Conservation (phyloP, 2,329 filamentous ascomycete species). For the Exserohilum rostratum region DNA sequence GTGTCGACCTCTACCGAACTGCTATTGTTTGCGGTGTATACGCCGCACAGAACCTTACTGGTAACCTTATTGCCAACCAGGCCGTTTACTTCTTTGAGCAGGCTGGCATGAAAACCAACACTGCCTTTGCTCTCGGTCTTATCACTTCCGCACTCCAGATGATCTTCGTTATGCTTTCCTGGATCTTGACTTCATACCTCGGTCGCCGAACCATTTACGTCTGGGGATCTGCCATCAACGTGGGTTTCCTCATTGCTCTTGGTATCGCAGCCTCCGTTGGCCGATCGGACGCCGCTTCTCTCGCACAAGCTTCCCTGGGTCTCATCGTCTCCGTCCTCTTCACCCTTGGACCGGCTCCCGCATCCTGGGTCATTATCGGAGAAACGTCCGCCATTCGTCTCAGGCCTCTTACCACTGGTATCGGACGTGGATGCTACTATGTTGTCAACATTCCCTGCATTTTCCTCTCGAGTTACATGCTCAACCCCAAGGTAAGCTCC, state of each 20-base stretch:
- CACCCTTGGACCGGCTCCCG: constrained; percentile 66
- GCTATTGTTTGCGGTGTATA: constrained; percentile 64
- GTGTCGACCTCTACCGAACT: constrained; percentile 61
- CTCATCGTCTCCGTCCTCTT: constrained; percentile 71
- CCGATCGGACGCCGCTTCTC: constrained; percentile 48
- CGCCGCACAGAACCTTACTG: constrained; percentile 65
- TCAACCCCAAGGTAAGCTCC: constrained; percentile 58
- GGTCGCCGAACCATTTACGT: constrained; percentile 70
- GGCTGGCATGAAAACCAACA: constrained; percentile 63
- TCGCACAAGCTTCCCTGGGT: constrained; percentile 67
- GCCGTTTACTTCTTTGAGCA: constrained; percentile 67
- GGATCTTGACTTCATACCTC: constrained; percentile 68
- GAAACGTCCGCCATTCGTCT: constrained; percentile 71
- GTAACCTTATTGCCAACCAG: constrained; percentile 68
- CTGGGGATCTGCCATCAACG: constrained; percentile 63
- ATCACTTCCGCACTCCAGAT: constrained; percentile 68
- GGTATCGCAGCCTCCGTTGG: constrained; percentile 64
- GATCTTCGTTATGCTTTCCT: constrained; percentile 70
- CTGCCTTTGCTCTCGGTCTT: constrained; percentile 66
- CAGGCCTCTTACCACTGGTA: constrained; percentile 67
- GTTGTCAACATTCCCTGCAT: constrained; percentile 70
- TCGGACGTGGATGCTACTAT: constrained; percentile 69
- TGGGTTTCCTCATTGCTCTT: constrained; percentile 61
- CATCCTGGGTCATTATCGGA: constrained; percentile 70
- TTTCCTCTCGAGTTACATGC: constrained; percentile 66